Conservation (phyloP, 73 alveolate species). For the Blepharisma japonicum region DNA sequence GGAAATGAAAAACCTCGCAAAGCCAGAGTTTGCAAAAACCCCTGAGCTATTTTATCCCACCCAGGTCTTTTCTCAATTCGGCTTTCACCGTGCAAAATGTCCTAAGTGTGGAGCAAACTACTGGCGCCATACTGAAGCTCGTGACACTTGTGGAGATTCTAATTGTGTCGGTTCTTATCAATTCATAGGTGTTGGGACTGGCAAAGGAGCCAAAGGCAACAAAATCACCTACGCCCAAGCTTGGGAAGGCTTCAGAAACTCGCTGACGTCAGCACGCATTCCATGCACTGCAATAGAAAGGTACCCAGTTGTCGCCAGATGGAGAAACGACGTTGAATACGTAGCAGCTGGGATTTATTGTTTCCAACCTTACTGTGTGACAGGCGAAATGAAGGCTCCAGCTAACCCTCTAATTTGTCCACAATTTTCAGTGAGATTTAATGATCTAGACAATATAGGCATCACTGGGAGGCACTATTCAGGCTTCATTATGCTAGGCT, state of each 20-base stretch:
- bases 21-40: constrained; percentile 84
- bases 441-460: constrained; percentile 97
- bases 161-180: constrained; percentile 94
- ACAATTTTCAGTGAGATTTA: constrained; percentile 95
- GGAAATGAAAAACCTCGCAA: constrained; percentile 88
- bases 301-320: constrained; percentile 97
- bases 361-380: constrained; percentile 97
- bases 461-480: constrained; percentile 98
- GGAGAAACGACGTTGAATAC: constrained; percentile 98
- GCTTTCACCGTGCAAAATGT: constrained; percentile 74
- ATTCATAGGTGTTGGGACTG: constrained; percentile 91
- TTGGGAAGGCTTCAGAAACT: constrained; percentile 91
- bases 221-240: constrained; percentile 94
- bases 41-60: constrained; percentile 96
- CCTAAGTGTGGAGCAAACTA: constrained; percentile 64
- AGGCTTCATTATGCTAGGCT: constrained; percentile 98
- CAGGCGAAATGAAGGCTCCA: constrained; percentile 99
- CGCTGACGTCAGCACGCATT: constrained; percentile 83
- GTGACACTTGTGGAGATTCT: constrained; percentile 94
- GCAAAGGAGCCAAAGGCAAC: constrained; percentile 82
- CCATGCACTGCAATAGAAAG: constrained; percentile 92
- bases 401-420: constrained; percentile 98
- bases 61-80: constrained; percentile 54
- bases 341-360: constrained; percentile 99
- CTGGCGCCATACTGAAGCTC: constrained; percentile 86